Evolutionary conservation across 805 yeast genomes (phyloP).

Genomic region (Wickerhamomyces queroliae): DNA sequence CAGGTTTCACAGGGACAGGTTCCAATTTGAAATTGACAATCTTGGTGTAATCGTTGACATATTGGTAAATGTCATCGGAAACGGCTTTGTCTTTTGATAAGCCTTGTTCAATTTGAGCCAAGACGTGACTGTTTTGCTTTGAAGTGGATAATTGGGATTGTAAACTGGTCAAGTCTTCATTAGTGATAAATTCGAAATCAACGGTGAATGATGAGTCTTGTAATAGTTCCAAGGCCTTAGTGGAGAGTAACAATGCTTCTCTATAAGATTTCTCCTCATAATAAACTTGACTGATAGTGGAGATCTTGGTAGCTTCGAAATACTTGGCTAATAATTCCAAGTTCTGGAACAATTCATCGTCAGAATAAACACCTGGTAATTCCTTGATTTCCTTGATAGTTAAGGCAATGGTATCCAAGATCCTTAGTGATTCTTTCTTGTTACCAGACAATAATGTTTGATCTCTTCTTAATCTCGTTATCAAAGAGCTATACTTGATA

Average conservation of each 20-base stretch:
- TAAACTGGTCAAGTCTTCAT: conserved; percentile 25
- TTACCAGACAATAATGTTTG: conserved; percentile 17
- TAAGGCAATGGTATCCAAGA: conserved; percentile 36
- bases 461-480: conserved; percentile 73
- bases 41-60: conserved; percentile 20
- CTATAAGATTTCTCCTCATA: conserved; percentile 32
- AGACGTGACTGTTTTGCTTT: conserved; percentile 32
- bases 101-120: conserved; percentile 40
- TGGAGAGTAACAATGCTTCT: conserved; percentile 42
- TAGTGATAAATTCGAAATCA: conserved; percentile 30
- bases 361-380: conserved; percentile 89
- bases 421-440: conserved; percentile 29
- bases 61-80: conserved; percentile 14
- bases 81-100: conserved; percentile 20
- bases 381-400: conserved; percentile 60
- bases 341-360: conserved; percentile 56
- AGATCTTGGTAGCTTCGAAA: conserved; percentile 39
- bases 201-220: conserved; percentile 13
- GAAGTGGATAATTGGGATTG: conserved; percentile 10
- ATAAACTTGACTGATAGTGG: conserved; percentile 40
- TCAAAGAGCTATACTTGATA: conserved; percentile 60
- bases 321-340: conserved; percentile 43
- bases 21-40: conserved; percentile 26
- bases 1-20: conserved; percentile 80
- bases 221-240: conserved; percentile 23